A percentile compares a stretch with the other conserved stretches of the same genome.
phyloP scores from a whole-genome alignment of 2,329 filamentous ascomycete genomes.

The Botrytis squamosa region DNA sequence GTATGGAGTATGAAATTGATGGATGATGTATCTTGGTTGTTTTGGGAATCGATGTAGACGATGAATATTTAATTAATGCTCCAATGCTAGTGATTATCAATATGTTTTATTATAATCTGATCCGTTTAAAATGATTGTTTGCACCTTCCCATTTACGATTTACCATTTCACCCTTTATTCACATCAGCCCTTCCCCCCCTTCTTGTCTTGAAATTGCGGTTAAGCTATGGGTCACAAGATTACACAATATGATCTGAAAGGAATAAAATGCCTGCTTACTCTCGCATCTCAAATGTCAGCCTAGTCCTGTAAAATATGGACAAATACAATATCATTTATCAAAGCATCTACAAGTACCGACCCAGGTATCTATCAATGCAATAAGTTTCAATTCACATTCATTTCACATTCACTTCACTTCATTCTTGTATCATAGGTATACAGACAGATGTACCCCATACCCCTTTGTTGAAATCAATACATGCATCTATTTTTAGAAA shows the following conservation, averaged over 20 bases:
- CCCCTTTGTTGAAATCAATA: conserved; percentile 8
- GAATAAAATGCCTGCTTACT: background rate
- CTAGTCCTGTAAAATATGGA: background rate
- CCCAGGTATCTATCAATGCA: background rate
- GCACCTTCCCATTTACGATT: background rate
- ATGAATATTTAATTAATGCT: conserved; percentile 4
- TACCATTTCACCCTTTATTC: conserved; percentile 1
- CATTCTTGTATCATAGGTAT: background rate
- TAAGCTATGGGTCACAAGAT: conserved; percentile 8
- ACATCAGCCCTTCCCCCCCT: background rate
- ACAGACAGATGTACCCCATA: background rate
- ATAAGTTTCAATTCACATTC: background rate
- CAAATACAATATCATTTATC: background rate
- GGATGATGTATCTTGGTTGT: background rate
- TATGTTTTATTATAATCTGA: background rate
- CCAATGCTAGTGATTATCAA: background rate
- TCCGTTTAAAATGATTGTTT: conserved; percentile 6
- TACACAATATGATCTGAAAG: conserved; percentile 4
- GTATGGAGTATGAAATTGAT: background rate
- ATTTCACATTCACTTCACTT: background rate
- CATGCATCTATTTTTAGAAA: conserved; percentile 13
- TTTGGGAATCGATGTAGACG: background rate
- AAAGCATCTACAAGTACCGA: background rate
- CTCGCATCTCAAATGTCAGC: background rate
- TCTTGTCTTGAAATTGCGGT: background rate